These are phyloP conservation scores for Purpureocillium lavendulum DNA, from an alignment of 2,329 filamentous ascomycete genomes.

Conservation along the genomic window DNA sequence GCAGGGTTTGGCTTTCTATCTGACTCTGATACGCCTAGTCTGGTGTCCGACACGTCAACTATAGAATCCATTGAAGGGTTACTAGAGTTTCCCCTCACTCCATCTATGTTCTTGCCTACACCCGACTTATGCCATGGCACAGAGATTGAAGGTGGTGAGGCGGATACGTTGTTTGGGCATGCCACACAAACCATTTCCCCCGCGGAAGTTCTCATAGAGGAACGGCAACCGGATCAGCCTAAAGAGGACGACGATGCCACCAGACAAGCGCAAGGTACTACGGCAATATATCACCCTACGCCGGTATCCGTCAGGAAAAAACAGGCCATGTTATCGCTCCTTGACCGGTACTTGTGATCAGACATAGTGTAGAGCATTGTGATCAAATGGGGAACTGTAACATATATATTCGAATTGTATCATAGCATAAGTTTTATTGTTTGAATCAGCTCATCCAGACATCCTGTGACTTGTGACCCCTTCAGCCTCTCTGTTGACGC, in stretches of 20 bases:
- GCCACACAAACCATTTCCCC: too few species aligned
- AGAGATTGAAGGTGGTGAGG: neutral
- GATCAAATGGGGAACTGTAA: neutral
- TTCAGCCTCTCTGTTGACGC: neutral
- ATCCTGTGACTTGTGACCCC: too few species aligned
- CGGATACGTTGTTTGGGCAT: neutral
- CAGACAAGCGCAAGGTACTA: too few species aligned
- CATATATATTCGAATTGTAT: neutral
- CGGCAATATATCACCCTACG: neutral
- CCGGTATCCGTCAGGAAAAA: neutral
- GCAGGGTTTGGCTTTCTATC: neutral
- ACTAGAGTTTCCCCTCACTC: neutral
- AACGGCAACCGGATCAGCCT: neutral
- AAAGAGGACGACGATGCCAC: neutral
- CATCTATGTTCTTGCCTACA: neutral
- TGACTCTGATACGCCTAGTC: neutral
- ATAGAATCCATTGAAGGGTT: too few species aligned
- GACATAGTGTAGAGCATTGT: neutral
- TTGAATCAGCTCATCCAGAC: neutral
- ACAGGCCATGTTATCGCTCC: constrained; percentile 1
- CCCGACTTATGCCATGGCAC: neutral
- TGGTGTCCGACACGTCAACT: too few species aligned
- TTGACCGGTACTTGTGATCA: constrained; percentile 1
- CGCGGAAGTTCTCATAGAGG: too few species aligned
- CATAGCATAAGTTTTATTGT: neutral